Evolutionary conservation across 31 red algal species (phyloP).

Genomic region (Pterothamnion heteromorphum): DNA sequence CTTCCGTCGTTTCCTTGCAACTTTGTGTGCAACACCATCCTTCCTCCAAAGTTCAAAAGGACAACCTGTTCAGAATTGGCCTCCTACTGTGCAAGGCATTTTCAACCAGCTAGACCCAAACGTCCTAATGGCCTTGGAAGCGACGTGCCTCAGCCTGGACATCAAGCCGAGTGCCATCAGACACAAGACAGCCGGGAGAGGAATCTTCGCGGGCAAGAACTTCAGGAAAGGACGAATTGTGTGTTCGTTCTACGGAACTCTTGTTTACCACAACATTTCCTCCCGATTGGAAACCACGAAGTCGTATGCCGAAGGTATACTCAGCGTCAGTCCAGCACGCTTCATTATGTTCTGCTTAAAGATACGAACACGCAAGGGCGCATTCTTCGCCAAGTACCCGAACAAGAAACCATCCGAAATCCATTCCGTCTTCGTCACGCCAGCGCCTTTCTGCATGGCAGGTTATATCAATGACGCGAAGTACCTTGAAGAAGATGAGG

Average conservation of each 20-base stretch:
- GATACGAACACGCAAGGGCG: not conserved
- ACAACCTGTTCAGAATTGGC: not conserved
- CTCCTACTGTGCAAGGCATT: not conserved
- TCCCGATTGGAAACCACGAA: not conserved
- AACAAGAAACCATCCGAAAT: not conserved
- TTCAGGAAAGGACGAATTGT: not conserved
- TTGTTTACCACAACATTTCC: not conserved
- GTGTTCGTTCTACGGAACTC: conserved; percentile 16
- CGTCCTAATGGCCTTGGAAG: not conserved
- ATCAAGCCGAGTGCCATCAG: not conserved
- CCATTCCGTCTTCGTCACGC: not conserved
- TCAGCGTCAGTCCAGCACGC: not conserved
- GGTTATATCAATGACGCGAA: not conserved
- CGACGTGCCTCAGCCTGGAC: not conserved
- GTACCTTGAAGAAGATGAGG: not conserved
- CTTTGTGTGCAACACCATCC: not conserved
- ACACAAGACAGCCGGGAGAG: not conserved
- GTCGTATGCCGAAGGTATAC: not conserved
- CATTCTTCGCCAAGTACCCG: not conserved
- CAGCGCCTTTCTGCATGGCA: not conserved
- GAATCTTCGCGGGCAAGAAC: not conserved
- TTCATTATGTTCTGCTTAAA: not conserved
- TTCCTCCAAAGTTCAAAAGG: not conserved
- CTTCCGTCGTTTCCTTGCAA: not conserved
- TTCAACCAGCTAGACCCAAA: not conserved